phyloP scores from a whole-genome alignment of 2,329 filamentous ascomycete species.

The Neofusicoccum sp. region DNA sequence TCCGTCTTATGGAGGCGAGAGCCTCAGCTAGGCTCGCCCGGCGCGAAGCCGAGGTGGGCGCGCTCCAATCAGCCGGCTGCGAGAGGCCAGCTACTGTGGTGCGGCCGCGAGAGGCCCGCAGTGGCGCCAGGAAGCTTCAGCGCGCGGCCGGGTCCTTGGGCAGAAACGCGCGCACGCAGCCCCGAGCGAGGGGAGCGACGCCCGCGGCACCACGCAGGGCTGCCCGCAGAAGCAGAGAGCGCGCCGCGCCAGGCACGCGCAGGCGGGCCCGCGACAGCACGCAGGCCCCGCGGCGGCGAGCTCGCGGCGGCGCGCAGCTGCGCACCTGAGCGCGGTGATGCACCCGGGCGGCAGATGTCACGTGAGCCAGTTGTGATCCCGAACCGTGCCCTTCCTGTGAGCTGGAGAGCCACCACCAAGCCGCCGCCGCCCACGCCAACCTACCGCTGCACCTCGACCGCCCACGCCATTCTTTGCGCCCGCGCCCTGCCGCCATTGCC shows the following conservation, averaged over 20 bases:
- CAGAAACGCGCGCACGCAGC: background rate
- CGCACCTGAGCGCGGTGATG: background rate
- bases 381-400: constrained; percentile 3
- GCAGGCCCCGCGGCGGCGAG: background rate
- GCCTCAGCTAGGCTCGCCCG: constrained; percentile 7
- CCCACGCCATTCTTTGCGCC: constrained; percentile 19
- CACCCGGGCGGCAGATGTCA: background rate
- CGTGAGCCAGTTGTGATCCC: background rate
- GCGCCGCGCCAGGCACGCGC: background rate
- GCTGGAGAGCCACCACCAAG: constrained; percentile 8
- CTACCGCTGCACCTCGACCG: constrained; percentile 2
- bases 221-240: background rate
- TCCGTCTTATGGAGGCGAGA: background rate
- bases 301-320: background rate
- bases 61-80: constrained; percentile 16
- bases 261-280: background rate
- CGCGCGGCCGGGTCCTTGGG: background rate
- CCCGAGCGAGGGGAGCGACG: background rate
- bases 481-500: constrained; percentile 10
- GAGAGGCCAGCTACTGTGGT: background rate
- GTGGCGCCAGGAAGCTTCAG: constrained; percentile 1
- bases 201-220: background rate
- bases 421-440: constrained; percentile 3
- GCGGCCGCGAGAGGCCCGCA: background rate
- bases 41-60: constrained; percentile 15